These are phyloP conservation scores for Komagataella ulmi DNA, from an alignment of 805 yeast genomes.

Conservation along the genomic window DNA sequence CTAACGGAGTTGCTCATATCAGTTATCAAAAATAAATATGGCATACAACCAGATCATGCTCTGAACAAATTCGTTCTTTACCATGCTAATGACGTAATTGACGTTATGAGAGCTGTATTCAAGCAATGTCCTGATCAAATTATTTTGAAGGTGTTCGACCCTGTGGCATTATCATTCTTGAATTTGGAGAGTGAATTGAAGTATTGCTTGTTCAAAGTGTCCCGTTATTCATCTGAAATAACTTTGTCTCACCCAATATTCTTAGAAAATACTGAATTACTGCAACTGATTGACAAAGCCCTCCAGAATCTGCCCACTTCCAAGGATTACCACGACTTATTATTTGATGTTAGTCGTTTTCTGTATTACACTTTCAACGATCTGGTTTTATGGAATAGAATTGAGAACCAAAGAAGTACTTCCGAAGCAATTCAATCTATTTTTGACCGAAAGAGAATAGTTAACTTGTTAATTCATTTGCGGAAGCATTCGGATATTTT, in stretches of 20 bases:
- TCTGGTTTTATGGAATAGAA: not conserved
- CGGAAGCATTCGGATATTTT: not conserved
- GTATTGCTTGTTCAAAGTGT: not conserved
- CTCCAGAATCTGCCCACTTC: not conserved
- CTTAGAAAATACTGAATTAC: not conserved
- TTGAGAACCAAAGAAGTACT: not conserved
- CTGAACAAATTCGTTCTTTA: not conserved
- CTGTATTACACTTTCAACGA: slow-evolving; percentile 1
- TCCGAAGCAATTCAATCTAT: not conserved
- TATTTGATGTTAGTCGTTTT: not conserved
- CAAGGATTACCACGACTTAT: not conserved
- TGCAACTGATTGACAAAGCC: not conserved
- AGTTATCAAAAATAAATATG: not conserved
- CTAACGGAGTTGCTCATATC: not conserved
- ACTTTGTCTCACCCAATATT: not conserved
- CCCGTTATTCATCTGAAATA: not conserved
- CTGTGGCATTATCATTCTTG: not conserved
- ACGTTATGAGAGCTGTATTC: not conserved
- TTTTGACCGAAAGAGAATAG: not conserved
- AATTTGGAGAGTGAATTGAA: not conserved
- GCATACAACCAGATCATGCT: not conserved
- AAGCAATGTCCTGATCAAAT: not conserved
- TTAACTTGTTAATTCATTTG: not conserved
- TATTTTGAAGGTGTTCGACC: not conserved
- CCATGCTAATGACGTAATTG: not conserved